These are phyloP conservation scores for Taphrina betulina DNA, from an alignment of 1,139 yeast species.

Conservation along the genomic window DNA sequence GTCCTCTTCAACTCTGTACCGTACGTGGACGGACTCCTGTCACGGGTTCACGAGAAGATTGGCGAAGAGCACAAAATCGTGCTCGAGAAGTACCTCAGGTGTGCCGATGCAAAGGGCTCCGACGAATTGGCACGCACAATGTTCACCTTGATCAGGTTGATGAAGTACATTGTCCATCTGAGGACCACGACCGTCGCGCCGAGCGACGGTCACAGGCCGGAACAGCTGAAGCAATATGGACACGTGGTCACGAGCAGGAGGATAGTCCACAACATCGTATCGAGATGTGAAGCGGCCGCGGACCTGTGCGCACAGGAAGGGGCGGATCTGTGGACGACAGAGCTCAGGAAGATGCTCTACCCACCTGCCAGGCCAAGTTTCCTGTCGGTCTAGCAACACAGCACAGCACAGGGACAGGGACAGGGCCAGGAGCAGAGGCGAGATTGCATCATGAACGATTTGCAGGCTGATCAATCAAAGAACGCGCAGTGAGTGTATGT, in stretches of 20 bases:
- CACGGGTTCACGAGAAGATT: background rate
- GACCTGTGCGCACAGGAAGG: slow-evolving; percentile 2
- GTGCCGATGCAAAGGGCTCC: background rate
- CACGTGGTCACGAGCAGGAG: background rate
- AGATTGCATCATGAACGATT: no score
- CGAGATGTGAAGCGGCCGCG: slow-evolving; percentile 3
- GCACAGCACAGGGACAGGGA: no score
- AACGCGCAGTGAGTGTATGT: no score
- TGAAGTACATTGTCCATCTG: slow-evolving; percentile 5
- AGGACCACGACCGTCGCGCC: background rate
- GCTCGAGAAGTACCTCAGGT: slow-evolving; percentile 14
- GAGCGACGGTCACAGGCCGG: no score
- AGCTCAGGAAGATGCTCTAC: slow-evolving; percentile 9
- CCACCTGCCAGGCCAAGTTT: background rate
- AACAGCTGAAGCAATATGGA: no score
- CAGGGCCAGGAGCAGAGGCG: no score
- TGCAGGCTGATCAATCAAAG: no score
- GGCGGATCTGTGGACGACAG: slow-evolving; percentile 5
- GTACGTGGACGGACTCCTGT: background rate
- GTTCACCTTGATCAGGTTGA: slow-evolving; percentile 5
- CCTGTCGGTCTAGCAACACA: no score
- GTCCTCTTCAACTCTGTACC: background rate
- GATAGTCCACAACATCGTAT: slow-evolving; percentile 1
- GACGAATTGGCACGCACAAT: slow-evolving; percentile 15
- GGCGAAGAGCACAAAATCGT: background rate